These are phyloP conservation scores for Zalaria obscura DNA, from an alignment of 2,329 filamentous ascomycete genomes.

Conservation along the genomic window DNA sequence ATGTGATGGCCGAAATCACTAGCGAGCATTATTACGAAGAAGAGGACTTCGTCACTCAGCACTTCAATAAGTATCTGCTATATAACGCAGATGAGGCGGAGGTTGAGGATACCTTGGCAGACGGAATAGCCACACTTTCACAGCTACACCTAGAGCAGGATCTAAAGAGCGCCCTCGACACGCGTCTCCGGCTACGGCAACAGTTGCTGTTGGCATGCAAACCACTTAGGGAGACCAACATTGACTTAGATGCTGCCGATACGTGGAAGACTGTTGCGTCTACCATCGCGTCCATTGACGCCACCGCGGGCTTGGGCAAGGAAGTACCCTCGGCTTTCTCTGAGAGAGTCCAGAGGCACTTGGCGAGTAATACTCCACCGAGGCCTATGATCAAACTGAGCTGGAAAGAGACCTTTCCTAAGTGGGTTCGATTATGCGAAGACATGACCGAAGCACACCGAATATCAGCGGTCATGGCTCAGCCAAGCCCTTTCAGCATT, in stretches of 20 bases:
- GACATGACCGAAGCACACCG: conserved; percentile 48
- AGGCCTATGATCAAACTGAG: conserved; percentile 71
- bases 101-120: conserved; percentile 40
- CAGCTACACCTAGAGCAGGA: conserved; percentile 5
- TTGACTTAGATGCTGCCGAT: too few relatives aligned
- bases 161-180: conserved; percentile 10
- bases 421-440: conserved; percentile 55
- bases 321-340: conserved; percentile 71
- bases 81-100: conserved; percentile 43
- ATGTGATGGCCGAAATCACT: conserved; percentile 63
- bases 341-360: conserved; percentile 73
- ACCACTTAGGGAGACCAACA: neutral
- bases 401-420: conserved; percentile 55
- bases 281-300: conserved; percentile 8
- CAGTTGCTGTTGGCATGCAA: conserved; percentile 3
- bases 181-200: conserved; percentile 52
- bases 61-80: conserved; percentile 69
- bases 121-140: conserved; percentile 38
- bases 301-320: conserved; percentile 35
- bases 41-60: conserved; percentile 90
- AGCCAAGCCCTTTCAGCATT: conserved; percentile 3
- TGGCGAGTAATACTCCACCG: conserved; percentile 88
- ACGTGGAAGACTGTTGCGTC: conserved; percentile 10
- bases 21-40: conserved; percentile 93
- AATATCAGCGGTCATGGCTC: conserved; percentile 3